Evolutionary conservation across 345 rosid genomes (phyloP), one percentile per base, ranked within the genome.

Genomic region (Anastatica hierochuntica): DNA sequence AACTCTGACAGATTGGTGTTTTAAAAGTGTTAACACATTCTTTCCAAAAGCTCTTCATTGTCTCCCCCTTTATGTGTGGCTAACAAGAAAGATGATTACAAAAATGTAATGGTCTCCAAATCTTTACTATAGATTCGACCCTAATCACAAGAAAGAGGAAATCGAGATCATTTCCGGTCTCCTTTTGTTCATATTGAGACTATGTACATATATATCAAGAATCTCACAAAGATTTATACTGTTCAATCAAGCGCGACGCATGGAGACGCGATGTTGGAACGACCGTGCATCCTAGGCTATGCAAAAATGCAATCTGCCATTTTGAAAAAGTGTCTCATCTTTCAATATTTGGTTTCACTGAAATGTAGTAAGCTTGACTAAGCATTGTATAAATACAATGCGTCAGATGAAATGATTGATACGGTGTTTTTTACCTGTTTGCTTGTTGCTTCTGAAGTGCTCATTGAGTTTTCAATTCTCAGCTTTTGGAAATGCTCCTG

Each of bases 401-500:
- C n/a, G n/a, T n/a, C n/a, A n/a, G n/a, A n/a, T n/a, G n/a, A n/a
- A n/a, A n/a, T n/a, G n/a, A n/a, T n/a, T n/a, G 6, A 12, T 18
- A 39, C 7, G 9, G n/a, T 13, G 5, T 24, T 17, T 29, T 63
- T 41, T 57, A 90, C 98, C 96, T 90, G 96, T 68, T 90, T 90
- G 17, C 79, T 37, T 17, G 98, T 87, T 49, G 98, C 77, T 53
- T 67, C 82, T 5, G 92, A 77, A 23, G 89, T 73, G 48, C 84
- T 62, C 98, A 90, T 87, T 30, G 96, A 87, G 56, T 72, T 90
- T 74, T 90, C 96, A 19, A 80, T 77, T 66, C 85, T 76, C 48
- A 80, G 67, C 62, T 84, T 90, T 69, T 76, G 89, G 70, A 87
- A 87, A 62, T 84, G 85, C 62, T 90, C 98, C 98, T 86, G 74